Evolutionary conservation across 176 grass and related monocot genomes (phyloP), one percentile per base, ranked within the genome.

Genomic region (Hordeum vulgare): DNA sequence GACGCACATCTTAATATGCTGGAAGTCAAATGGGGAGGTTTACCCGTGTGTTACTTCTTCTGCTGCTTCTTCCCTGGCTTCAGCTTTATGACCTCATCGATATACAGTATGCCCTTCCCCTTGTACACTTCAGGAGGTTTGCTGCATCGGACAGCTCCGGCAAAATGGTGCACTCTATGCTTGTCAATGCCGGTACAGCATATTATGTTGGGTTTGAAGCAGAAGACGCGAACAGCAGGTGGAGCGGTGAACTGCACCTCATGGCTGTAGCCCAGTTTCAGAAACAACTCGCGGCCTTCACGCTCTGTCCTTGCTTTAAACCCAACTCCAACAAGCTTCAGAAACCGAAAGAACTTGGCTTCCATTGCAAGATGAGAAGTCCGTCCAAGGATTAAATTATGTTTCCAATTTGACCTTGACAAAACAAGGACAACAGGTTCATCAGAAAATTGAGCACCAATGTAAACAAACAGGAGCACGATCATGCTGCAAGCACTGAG

Each of bases 181-280:
- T 89, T 86, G 63, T 91, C 81, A 0, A 96, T 87, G 6, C 91
- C 89, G 0, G 81, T 74, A 33, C 86, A 93, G 15, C 88, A 91
- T 34, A 96, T 91, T 68, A 93, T 34, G 66, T 93, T 93, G 56
- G 86, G 78, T 26, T 88, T 93, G 39, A 96, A 91, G 80, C 90
- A 96, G 80, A 96, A 96, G 42, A 89, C 90, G 3, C 86, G 73
- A 57, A 96, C 94, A 3, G 86, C 88, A 13, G 90, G 91, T 65
- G 91, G 91, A 35, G 92, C 91, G 0, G 81, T 73, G 56, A 96
- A 96, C 33, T 89, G 88, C 34, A 96, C 84, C 62, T 96, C 90
- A 11, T 93, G 94, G 53, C 73, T 91, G 77, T 89, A 96, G 7
- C 94, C 91, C 4, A 93, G 42, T 62, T 96, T 96, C 77, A 96